Percentiles rank a stretch among this genome's conserved stretches.
Evolutionary conservation across 331 rosid species (phyloP).

Genomic region (Quercus lobata): DNA sequence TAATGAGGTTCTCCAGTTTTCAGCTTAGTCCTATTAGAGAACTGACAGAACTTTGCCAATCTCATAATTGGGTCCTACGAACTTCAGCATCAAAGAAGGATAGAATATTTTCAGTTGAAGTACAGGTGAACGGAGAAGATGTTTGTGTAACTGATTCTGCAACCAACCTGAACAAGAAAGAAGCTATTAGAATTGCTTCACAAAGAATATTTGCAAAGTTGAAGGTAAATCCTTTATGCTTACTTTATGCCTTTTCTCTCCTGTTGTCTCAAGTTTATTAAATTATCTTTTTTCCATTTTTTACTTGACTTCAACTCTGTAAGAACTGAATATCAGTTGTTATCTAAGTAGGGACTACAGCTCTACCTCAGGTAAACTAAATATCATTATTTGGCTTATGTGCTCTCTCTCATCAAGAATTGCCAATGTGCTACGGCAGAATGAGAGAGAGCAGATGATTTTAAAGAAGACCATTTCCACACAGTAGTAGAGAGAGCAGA

Average conservation of each 20-base stretch:
- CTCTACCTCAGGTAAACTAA: not conserved
- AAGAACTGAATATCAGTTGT: not conserved
- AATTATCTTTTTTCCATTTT: slow-evolving; percentile 12
- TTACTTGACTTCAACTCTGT: not conserved
- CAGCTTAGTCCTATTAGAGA: slow-evolving; percentile 82
- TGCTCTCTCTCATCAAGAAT: not conserved
- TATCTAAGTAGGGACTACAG: not conserved
- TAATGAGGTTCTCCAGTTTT: slow-evolving; percentile 63
- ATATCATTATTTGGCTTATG: not conserved
- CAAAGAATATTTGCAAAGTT: slow-evolving; percentile 36
- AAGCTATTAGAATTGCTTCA: slow-evolving; percentile 57
- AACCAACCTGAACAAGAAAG: slow-evolving; percentile 44
- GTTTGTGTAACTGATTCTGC: slow-evolving; percentile 37
- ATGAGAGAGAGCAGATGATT: too few relatives aligned
- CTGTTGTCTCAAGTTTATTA: slow-evolving; percentile 4
- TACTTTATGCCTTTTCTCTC: slow-evolving; percentile 5
- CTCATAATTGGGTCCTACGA: slow-evolving; percentile 34
- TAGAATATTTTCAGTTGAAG: slow-evolving; percentile 43
- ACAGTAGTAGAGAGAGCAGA: too few relatives aligned
- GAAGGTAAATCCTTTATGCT: slow-evolving; percentile 44
- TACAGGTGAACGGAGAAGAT: slow-evolving; percentile 39
- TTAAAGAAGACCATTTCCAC: too few relatives aligned
- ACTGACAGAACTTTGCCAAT: slow-evolving; percentile 75
- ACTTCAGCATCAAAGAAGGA: slow-evolving; percentile 22
- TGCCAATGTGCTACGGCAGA: too few relatives aligned